Evolutionary conservation across 495 filamentous ascomycete species (phyloP).

Genomic region (Echria macrotheca): DNA sequence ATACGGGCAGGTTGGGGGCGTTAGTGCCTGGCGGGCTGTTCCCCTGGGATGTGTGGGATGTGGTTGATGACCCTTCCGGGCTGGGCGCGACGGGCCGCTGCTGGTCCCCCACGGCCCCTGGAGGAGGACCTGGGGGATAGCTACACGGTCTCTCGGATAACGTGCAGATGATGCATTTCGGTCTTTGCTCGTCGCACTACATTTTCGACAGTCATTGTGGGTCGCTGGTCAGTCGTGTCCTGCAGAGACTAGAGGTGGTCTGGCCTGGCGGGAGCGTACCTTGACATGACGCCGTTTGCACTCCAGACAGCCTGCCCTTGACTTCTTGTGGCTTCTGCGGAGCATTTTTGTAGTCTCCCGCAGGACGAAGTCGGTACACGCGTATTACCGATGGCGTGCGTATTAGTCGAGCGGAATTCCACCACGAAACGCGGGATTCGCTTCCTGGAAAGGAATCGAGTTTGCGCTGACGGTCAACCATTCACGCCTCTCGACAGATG

Average conservation of each 20-base stretch:
- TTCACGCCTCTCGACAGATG: no score
- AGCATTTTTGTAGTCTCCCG: conserved; percentile 23
- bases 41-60: no score
- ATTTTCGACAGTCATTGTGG: neutral
- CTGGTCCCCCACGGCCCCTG: no score
- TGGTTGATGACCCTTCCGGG: neutral
- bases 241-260: neutral
- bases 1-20: conserved; percentile 10
- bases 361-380: no score
- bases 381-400: no score
- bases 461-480: no score
- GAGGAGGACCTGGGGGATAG: conserved; percentile 22
- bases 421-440: no score
- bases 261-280: conserved; percentile 9
- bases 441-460: no score
- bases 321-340: conserved; percentile 37
- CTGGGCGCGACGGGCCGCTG: neutral
- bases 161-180: conserved; percentile 31
- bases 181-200: conserved; percentile 35
- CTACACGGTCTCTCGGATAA: conserved; percentile 30
- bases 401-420: no score
- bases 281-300: conserved; percentile 40
- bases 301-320: conserved; percentile 29
- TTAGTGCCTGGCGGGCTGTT: no score
- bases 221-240: neutral